Conservation (phyloP, 495 filamentous ascomycete species). For the Neurospora sp. region DNA sequence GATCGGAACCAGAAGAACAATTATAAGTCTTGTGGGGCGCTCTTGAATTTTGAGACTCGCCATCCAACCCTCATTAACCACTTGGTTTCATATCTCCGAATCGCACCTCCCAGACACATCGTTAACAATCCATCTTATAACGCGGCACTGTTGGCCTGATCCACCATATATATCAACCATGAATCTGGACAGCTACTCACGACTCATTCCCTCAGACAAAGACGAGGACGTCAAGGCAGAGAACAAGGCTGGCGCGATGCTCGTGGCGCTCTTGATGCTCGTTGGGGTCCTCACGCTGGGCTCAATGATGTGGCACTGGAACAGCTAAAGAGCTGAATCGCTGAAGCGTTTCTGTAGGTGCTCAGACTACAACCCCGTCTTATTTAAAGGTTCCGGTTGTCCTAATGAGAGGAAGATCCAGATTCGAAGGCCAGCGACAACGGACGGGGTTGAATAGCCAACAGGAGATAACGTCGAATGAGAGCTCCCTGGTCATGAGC, state of each 20-base stretch:
- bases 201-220: conserved; percentile 16
- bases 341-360: too few relatives aligned
- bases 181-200: conserved; percentile 20
- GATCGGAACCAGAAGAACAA: not conserved
- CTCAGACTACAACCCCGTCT: too few relatives aligned
- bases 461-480: not conserved
- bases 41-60: not conserved
- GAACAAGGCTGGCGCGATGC: not conserved
- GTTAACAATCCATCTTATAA: not conserved
- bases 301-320: not conserved
- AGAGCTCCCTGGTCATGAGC: not conserved
- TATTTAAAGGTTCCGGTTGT: not conserved
- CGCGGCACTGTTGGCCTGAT: not conserved
- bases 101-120: not conserved
- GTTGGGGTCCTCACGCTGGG: not conserved
- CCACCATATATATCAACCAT: conserved; percentile 3
- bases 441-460: not conserved
- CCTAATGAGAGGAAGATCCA: not conserved
- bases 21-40: not conserved
- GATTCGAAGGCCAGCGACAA: not conserved
- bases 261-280: conserved; percentile 1
- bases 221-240: conserved; percentile 6
- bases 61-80: not conserved
- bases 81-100: not conserved
- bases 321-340: not conserved